Conservation (phyloP, 768 basidiomycete species). For the Leccinum pellstonianum region DNA sequence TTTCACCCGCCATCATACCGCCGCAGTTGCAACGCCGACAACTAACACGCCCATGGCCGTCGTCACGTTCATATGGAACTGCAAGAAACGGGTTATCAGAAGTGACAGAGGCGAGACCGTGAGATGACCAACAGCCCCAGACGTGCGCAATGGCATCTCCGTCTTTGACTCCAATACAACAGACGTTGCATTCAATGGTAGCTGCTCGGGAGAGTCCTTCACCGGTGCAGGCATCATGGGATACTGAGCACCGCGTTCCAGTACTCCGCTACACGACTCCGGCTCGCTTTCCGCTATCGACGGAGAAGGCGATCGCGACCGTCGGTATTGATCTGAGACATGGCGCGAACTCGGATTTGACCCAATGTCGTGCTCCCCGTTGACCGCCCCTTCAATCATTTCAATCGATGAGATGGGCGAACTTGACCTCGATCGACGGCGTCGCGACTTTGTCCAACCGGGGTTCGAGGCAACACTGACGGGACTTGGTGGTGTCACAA, state of each 20-base stretch:
- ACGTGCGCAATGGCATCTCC: no score
- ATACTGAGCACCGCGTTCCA: conserved; percentile 24
- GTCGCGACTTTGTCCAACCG: conserved; percentile 36
- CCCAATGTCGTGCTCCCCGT: conserved; percentile 16
- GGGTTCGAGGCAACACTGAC: conserved; percentile 69
- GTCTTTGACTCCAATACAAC: no score
- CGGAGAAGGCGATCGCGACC: conserved; percentile 31
- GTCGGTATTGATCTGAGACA: conserved; percentile 23
- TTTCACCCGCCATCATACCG: no score
- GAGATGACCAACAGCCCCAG: no score
- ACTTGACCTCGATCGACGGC: conserved; percentile 40
- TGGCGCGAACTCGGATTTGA: conserved; percentile 23
- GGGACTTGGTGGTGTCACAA: conserved; percentile 77
- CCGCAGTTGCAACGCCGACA: no score
- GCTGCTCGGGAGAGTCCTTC: conserved; percentile 15
- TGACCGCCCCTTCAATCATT: conserved; percentile 31
- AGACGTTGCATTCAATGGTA: no score
- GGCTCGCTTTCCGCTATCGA: conserved; percentile 32
- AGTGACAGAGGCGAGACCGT: no score
- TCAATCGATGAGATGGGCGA: conserved; percentile 36
- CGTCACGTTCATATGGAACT: no score
- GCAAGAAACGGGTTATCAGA: no score
- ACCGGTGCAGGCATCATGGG: conserved; percentile 32
- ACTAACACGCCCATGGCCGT: no score
- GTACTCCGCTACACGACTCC: conserved; percentile 20